Evolutionary conservation across 2,329 filamentous ascomycete genomes (phyloP).

Genomic region (Calonectria hongkongensis): DNA sequence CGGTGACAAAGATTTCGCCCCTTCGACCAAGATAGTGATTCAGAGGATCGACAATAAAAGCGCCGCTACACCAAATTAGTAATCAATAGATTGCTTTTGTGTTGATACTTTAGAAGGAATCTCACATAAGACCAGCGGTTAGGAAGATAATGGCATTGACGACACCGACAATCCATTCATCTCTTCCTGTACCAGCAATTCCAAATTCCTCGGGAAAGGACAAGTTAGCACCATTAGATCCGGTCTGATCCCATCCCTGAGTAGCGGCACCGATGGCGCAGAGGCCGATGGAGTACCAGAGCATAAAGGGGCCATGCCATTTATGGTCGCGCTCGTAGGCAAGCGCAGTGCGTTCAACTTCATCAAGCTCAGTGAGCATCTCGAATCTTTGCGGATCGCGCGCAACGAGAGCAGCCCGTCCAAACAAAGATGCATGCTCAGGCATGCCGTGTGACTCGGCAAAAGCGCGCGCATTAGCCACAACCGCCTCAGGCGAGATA

Average conservation of each 20-base stretch:
- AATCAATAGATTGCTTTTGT: background rate
- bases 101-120: constrained; percentile 44
- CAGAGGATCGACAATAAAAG: constrained; percentile 68
- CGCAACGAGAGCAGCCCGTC: constrained; percentile 62
- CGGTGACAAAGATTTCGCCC: constrained; percentile 78
- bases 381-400: constrained; percentile 56
- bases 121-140: constrained; percentile 75
- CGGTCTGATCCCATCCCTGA: constrained; percentile 78
- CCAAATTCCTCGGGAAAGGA: constrained; percentile 70
- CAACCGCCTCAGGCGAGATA: constrained; percentile 51
- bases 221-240: constrained; percentile 76
- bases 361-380: constrained; percentile 54
- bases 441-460: constrained; percentile 68
- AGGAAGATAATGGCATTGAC: constrained; percentile 60
- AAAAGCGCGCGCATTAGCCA: constrained; percentile 68
- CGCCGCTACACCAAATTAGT: constrained; percentile 44
- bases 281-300: constrained; percentile 67
- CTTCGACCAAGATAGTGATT: constrained; percentile 80
- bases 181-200: constrained; percentile 61
- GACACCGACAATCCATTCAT: constrained; percentile 64
- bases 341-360: constrained; percentile 60
- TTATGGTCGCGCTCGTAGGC: constrained; percentile 73
- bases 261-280: constrained; percentile 71
- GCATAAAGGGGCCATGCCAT: constrained; percentile 70
- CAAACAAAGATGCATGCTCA: constrained; percentile 67